Evolutionary conservation across 306 rosid genomes (phyloP), one percentile per base, ranked within the genome.

Genomic region (Begonia masoniana): DNA sequence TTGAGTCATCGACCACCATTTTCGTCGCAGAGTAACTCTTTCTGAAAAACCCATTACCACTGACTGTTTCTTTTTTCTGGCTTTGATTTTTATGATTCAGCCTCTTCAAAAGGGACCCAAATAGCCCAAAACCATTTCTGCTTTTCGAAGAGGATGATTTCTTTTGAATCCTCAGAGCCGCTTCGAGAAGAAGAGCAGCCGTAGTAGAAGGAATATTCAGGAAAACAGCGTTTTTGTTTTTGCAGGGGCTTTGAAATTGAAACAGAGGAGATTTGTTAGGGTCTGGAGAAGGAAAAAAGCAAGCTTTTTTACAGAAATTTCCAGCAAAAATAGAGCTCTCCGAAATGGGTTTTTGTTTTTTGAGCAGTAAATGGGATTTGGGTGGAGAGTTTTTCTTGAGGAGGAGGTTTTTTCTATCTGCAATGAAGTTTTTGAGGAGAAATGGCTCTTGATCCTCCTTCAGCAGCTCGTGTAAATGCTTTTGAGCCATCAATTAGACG

Each of bases 171-270:
- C 83, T 68, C 13, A 79, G 47, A n/a, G 99, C 84, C 6, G 99
- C 96, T 62, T 91, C 94, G 3, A 86, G 76, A 13, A 91, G 85
- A n/a, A 86, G 59, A 14, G 92, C 61, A 0, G 99, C 84, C 0
- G 99, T 91, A 68, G 59, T 59, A 0, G 94, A 68, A 1, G 96
- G 96, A 43, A 87, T 73, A 12, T 81, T 84, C 19, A 83, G 82
- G 62, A 83, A 80, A 42, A 80, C 68, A 23, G 71, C 62, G 58
- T 74, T 82, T 39, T 85, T 67, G 19, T 45, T 45, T 31, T 58
- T 53, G 45, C 63, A 54, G 10, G 89, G 85, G 51, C 64, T 74
- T 0, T 76, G 31, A 4, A 80, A 64, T 15, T 76, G 74, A 49
- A 84, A 74, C 47, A 85, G 77, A 0, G 97, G 95, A 0, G 97